Evolutionary conservation across 2,329 filamentous ascomycete species (phyloP).

Genomic region (Stylonectria norvegica): DNA sequence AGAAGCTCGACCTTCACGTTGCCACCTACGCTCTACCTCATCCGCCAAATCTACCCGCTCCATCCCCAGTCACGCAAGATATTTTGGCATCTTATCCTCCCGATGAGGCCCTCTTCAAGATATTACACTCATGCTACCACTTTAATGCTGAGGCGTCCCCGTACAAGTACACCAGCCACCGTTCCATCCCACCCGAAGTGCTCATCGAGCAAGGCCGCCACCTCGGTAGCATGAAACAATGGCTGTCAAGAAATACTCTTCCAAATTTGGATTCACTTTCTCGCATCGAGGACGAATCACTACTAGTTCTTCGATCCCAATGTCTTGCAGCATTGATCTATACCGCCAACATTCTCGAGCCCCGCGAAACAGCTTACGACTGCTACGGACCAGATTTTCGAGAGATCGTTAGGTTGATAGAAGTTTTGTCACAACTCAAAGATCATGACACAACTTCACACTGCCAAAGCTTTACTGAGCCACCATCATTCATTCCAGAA

Average conservation of each 20-base stretch:
- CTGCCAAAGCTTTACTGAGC: not conserved
- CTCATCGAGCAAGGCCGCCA: constrained; percentile 22
- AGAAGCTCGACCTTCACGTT: constrained; percentile 19
- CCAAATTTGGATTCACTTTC: not conserved
- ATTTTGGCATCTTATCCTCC: not conserved
- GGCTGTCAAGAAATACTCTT: constrained; percentile 8
- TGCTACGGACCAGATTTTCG: constrained; percentile 16
- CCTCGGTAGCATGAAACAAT: constrained; percentile 14
- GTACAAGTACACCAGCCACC: constrained; percentile 16
- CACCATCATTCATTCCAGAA: constrained; percentile 12
- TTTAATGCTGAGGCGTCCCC: constrained; percentile 9
- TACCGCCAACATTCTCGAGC: constrained; percentile 10
- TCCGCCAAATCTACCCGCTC: constrained; percentile 11
- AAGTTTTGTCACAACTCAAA: not conserved
- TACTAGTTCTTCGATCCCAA: constrained; percentile 15
- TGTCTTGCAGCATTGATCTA: constrained; percentile 14
- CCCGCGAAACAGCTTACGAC: constrained; percentile 13
- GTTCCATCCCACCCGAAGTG: constrained; percentile 10
- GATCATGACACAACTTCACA: fast-evolving
- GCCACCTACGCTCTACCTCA: constrained; percentile 14
- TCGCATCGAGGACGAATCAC: not conserved
- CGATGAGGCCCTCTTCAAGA: constrained; percentile 4
- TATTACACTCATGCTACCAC: constrained; percentile 15
- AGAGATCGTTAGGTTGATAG: constrained; percentile 11
- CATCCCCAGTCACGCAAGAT: not conserved